Percentiles rank a stretch among this genome's conserved stretches.
Evolutionary conservation across 164 flowering plant species (phyloP).

Genomic region (Litsea cubeba): DNA sequence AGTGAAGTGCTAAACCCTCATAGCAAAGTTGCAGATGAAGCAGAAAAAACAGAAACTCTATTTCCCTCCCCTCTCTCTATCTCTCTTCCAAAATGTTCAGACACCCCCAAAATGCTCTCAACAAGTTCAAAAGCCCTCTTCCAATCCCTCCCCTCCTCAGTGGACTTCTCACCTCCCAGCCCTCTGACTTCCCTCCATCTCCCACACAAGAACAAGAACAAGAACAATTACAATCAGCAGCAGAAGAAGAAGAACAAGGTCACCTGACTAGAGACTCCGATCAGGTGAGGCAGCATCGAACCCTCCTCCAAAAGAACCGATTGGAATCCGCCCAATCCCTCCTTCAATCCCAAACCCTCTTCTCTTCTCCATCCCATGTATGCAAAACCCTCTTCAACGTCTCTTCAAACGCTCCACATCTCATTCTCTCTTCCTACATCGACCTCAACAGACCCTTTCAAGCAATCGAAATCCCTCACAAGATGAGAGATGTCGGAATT

Average conservation of each 20-base stretch:
- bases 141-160: not conserved
- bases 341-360: not conserved
- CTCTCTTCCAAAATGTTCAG: not conserved
- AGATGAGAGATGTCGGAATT: too few relatives aligned
- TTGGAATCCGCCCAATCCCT: not conserved
- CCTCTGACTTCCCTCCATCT: not conserved
- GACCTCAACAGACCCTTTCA: too few relatives aligned
- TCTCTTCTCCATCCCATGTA: constrained; percentile 2
- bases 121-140: not conserved
- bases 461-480: too few relatives aligned
- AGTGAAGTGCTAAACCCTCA: too few relatives aligned
- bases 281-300: not conserved
- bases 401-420: not conserved
- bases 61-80: too few relatives aligned
- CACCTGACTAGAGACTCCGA: not conserved
- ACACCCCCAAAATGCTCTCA: not conserved
- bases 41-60: too few relatives aligned
- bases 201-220: not conserved
- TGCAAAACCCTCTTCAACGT: not conserved
- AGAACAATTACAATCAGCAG: too few relatives aligned
- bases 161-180: not conserved
- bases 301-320: constrained; percentile 1
- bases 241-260: not conserved
- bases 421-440: too few relatives aligned
- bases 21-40: too few relatives aligned